phyloP scores from a whole-genome alignment of 495 filamentous ascomycete genomes.

The Neurospora sp. region DNA sequence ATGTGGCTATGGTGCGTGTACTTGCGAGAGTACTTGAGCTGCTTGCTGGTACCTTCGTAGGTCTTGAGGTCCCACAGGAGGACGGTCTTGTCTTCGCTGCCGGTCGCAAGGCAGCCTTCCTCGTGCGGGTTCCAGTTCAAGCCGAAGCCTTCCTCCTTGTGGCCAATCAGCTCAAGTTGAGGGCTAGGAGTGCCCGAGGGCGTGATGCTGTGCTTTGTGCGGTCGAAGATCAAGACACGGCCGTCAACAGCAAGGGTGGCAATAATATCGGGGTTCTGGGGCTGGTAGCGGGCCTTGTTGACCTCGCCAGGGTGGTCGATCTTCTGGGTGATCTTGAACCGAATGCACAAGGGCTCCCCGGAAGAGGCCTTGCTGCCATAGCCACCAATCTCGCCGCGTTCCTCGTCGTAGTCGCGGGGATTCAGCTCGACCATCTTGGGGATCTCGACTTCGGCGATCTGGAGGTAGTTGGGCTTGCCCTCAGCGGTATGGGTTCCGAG shows the following conservation, averaged over 20 bases:
- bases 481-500: slow-evolving; percentile 92
- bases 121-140: slow-evolving; percentile 83
- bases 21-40: slow-evolving; percentile 54
- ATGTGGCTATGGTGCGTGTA: slow-evolving; percentile 85
- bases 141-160: slow-evolving; percentile 87
- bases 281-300: slow-evolving; percentile 96
- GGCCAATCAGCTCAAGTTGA: slow-evolving; percentile 77
- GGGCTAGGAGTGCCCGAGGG: slow-evolving; percentile 63
- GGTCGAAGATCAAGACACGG: slow-evolving; percentile 84
- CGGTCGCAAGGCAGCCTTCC: slow-evolving; percentile 75
- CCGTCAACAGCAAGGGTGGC: slow-evolving; percentile 87
- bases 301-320: slow-evolving; percentile 96
- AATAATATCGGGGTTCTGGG: slow-evolving; percentile 95
- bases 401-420: slow-evolving; percentile 76
- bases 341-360: slow-evolving; percentile 48
- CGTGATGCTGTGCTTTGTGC: slow-evolving; percentile 77
- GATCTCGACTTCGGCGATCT: slow-evolving; percentile 86
- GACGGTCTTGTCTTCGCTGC: slow-evolving; percentile 84
- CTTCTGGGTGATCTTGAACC: slow-evolving; percentile 84
- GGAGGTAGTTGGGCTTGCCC: slow-evolving; percentile 81
- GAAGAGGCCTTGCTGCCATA: slow-evolving; percentile 59
- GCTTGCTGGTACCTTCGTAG: slow-evolving; percentile 52
- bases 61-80: slow-evolving; percentile 81
- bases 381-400: slow-evolving; percentile 85
- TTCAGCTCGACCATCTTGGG: slow-evolving; percentile 68